Conservation (phyloP, 257 asterid genomes). For the Jasminum sambac region DNA sequence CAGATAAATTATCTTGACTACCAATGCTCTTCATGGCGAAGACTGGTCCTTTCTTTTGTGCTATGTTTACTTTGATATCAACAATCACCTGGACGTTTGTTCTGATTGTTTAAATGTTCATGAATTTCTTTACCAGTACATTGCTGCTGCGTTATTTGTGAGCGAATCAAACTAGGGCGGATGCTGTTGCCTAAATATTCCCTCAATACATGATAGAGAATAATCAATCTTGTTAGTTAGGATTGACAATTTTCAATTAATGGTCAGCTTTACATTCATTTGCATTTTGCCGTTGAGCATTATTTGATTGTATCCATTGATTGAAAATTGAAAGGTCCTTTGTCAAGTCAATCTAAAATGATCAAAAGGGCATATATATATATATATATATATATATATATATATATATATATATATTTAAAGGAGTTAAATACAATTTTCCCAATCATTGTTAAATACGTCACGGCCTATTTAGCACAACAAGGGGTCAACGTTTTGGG, state of each 20-base stretch:
- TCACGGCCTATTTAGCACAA: no score
- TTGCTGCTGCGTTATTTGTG: not conserved
- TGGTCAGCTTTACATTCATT: not conserved
- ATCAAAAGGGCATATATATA: no score
- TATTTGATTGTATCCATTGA: no score
- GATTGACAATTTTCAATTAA: not conserved
- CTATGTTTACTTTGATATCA: constrained; percentile 19
- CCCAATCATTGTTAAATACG: no score
- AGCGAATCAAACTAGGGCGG: not conserved
- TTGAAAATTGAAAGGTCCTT: no score
- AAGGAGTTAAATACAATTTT: no score
- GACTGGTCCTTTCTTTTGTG: constrained; percentile 12
- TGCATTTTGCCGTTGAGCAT: no score
- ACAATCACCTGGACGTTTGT: constrained; percentile 20
- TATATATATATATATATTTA: no score
- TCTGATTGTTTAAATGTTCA: constrained; percentile 18
- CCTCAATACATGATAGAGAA: not conserved
- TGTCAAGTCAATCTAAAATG: no score
- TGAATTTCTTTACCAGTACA: constrained; percentile 18
- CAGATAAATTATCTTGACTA: constrained; percentile 19
- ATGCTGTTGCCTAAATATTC: not conserved
- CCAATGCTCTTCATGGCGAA: not conserved
- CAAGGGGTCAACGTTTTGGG: no score
- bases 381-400: no score
- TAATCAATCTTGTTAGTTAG: not conserved